Percentiles rank a stretch among this genome's conserved stretches.
phyloP scores from a whole-genome alignment of 2,329 filamentous ascomycete species.

The Arthrinium puccinioides region DNA sequence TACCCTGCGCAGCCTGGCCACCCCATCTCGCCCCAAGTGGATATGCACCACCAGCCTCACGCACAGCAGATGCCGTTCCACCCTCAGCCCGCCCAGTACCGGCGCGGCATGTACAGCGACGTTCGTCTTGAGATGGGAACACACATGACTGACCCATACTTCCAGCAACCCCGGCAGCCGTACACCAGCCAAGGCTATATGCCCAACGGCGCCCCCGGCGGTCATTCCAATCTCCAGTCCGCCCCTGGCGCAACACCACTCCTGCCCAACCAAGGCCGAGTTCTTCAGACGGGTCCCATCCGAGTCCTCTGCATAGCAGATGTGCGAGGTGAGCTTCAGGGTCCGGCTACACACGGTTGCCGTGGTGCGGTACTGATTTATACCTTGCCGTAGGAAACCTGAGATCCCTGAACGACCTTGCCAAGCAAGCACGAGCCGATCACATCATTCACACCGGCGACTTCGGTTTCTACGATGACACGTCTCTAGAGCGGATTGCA shows the following conservation, averaged over 20 bases:
- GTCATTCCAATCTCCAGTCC: constrained; percentile 33
- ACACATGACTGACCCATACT: constrained; percentile 6
- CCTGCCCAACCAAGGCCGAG: constrained; percentile 59
- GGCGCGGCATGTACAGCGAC: constrained; percentile 4
- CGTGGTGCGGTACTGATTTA: too few species aligned
- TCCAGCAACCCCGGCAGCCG: constrained; percentile 28
- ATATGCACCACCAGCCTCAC: background rate
- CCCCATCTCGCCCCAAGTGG: background rate
- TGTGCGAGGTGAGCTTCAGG: constrained; percentile 51
- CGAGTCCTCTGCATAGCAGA: constrained; percentile 65
- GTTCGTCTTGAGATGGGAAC: constrained; percentile 3
- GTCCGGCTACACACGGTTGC: background rate
- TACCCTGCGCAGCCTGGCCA: background rate
- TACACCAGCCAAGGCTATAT: constrained; percentile 50
- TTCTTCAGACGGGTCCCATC: constrained; percentile 58
- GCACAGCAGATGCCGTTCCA: background rate
- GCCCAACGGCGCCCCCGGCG: constrained; percentile 51
- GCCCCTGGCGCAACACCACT: constrained; percentile 56
- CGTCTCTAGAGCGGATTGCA: constrained; percentile 90
- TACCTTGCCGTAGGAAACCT: constrained; percentile 72
- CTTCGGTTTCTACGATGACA: constrained; percentile 98
- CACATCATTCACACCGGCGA: constrained; percentile 99
- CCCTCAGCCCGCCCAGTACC: constrained; percentile 1
- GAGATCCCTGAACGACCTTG: constrained; percentile 90
- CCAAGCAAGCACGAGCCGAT: constrained; percentile 88